Percentiles rank a stretch among this genome's conserved stretches.
Conservation (phyloP, 2,329 filamentous ascomycete genomes). For the Beauveria sp. region DNA sequence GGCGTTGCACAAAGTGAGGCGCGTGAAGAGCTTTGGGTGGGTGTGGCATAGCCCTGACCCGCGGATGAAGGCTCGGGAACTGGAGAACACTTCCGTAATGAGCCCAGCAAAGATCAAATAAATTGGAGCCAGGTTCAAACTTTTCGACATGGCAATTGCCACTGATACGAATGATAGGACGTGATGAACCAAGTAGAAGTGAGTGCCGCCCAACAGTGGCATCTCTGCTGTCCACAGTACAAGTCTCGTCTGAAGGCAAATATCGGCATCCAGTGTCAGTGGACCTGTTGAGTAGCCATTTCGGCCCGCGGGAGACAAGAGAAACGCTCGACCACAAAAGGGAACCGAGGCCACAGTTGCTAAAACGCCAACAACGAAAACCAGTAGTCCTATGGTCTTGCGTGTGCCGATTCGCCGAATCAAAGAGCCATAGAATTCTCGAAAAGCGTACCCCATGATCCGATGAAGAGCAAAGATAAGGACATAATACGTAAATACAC, state of each 20-base stretch:
- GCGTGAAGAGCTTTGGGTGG: neutral
- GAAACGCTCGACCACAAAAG: slow-evolving; percentile 8
- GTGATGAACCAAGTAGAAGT: slow-evolving; percentile 13
- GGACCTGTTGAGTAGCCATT: neutral
- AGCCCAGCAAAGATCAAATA: slow-evolving; percentile 13
- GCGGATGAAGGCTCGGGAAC: slow-evolving; percentile 7
- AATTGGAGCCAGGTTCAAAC: neutral
- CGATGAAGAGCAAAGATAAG: neutral
- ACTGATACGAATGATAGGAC: slow-evolving; percentile 11
- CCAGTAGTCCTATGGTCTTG: slow-evolving; percentile 9
- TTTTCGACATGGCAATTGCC: neutral
- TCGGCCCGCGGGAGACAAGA: neutral
- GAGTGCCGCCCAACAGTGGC: slow-evolving; percentile 10
- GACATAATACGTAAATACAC: neutral
- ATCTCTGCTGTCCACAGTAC: slow-evolving; percentile 14
- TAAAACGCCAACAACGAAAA: slow-evolving; percentile 13
- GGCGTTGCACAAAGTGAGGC: neutral
- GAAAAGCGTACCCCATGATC: neutral
- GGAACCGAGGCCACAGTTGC: slow-evolving; percentile 8
- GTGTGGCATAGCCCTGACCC: neutral
- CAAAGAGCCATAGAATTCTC: neutral
- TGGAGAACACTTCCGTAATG: slow-evolving; percentile 12
- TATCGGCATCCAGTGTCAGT: slow-evolving; percentile 1
- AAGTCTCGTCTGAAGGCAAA: slow-evolving; percentile 11
- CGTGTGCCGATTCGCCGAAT: neutral